phyloP scores from a whole-genome alignment of 768 basidiomycete genomes.

The Termitomyces sp. region DNA sequence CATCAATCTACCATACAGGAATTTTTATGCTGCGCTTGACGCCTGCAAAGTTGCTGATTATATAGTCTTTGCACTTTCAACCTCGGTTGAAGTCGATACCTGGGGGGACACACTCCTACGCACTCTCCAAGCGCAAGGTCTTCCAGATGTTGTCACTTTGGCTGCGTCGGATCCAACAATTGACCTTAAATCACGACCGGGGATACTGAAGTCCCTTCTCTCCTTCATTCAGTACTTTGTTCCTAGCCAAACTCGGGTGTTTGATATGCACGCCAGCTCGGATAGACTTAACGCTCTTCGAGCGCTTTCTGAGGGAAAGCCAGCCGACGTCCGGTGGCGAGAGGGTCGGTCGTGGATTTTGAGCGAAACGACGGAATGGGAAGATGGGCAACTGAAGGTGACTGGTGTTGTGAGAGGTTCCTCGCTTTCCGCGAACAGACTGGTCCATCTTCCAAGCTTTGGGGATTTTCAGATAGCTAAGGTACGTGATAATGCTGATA shows the following conservation, averaged over 20 bases:
- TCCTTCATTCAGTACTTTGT: slow-evolving; percentile 97
- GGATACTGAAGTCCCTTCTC: slow-evolving; percentile 79
- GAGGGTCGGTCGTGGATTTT: slow-evolving; percentile 76
- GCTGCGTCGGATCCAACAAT: slow-evolving; percentile 49
- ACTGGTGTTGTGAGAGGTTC: slow-evolving; percentile 85
- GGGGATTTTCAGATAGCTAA: slow-evolving; percentile 86
- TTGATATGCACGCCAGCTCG: slow-evolving; percentile 57
- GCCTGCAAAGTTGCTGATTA: slow-evolving; percentile 88
- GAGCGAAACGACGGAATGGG: slow-evolving; percentile 55
- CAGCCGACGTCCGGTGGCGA: slow-evolving; percentile 75
- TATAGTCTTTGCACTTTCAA: slow-evolving; percentile 78
- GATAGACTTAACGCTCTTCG: slow-evolving; percentile 73
- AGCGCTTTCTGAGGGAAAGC: slow-evolving; percentile 79
- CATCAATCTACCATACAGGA: slow-evolving; percentile 65
- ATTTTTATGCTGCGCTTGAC: slow-evolving; percentile 75
- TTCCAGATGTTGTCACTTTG: slow-evolving; percentile 77
- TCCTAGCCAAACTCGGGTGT: slow-evolving; percentile 71
- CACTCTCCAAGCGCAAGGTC: slow-evolving; percentile 84
- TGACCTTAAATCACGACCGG: slow-evolving; percentile 58
- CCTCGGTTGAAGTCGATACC: slow-evolving; percentile 71
- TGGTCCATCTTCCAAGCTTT: slow-evolving; percentile 81
- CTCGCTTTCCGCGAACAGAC: slow-evolving; percentile 70
- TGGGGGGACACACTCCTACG: slow-evolving; percentile 89
- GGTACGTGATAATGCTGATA: slow-evolving; percentile 36
- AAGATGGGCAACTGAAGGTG: slow-evolving; percentile 60